Percentiles rank a stretch among this genome's conserved stretches.
Evolutionary conservation across 2,329 filamentous ascomycete species (phyloP).

Genomic region (Calonectria hongkongensis): DNA sequence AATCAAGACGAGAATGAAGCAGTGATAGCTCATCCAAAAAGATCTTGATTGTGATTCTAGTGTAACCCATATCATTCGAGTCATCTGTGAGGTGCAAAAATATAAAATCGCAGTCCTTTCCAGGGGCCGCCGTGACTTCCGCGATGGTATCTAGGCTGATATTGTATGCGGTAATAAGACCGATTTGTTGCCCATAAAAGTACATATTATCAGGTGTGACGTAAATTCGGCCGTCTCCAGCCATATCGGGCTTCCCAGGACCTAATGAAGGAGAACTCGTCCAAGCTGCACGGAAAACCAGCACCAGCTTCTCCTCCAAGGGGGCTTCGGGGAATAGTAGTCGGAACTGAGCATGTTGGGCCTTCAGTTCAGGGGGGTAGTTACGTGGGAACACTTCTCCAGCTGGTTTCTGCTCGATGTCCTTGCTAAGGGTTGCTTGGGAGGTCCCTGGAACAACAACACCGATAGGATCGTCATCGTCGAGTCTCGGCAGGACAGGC

Average conservation of each 20-base stretch:
- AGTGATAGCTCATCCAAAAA: constrained; percentile 92
- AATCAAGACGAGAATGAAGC: constrained; percentile 88
- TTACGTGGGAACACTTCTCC: constrained; percentile 79
- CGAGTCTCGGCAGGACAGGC: constrained; percentile 57
- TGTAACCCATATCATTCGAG: constrained; percentile 77
- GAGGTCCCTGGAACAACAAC: constrained; percentile 61
- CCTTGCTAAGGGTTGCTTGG: constrained; percentile 55
- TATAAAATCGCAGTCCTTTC: constrained; percentile 93
- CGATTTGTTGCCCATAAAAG: constrained; percentile 97
- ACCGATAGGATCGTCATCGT: constrained; percentile 65
- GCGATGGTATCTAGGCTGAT: constrained; percentile 85
- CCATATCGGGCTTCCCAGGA: constrained; percentile 68
- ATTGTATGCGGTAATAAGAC: constrained; percentile 88
- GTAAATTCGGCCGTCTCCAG: constrained; percentile 84
- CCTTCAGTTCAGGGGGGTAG: constrained; percentile 88
- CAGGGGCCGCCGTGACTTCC: constrained; percentile 92
- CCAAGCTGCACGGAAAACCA: constrained; percentile 97
- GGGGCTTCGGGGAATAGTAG: constrained; percentile 90
- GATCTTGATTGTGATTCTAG: constrained; percentile 90
- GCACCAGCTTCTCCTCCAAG: constrained; percentile 85
- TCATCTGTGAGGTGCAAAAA: constrained; percentile 85
- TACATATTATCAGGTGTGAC: constrained; percentile 92
- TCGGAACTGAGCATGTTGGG: constrained; percentile 94
- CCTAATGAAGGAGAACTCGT: constrained; percentile 68
- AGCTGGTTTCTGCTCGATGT: constrained; percentile 56